Base-by-base conservation (phyloP, 2,329 filamentous ascomycete species). In the Aphanocladium album region DNA sequence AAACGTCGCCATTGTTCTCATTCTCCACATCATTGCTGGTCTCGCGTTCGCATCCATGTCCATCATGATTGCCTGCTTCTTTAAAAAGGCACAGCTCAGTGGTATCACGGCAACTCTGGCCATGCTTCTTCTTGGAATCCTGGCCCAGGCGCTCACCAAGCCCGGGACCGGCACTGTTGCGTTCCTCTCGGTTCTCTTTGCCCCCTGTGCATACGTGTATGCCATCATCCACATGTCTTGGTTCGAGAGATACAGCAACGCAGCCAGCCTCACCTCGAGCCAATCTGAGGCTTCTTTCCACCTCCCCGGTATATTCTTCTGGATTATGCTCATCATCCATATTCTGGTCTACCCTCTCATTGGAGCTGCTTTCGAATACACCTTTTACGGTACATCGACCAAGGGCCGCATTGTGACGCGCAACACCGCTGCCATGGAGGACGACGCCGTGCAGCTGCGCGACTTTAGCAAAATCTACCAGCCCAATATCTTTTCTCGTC, bases 161-260 rank as follows among this genome's bases (percentile, higher is more conserved):
- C 84, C 85, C 3, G 78, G 75, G 9, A 89, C 87, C 0, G 85
- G 77, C 1, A 80, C 85, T 1, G 89, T 93, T 3, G 81, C 83
- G 6, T 77, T 90, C 3, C 78, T 96, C 14, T 88, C 88, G 62
- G 70, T 96, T 16, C 73, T 97, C 0, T 97, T 97, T 70, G 84
- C 91, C 0, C 90, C 93, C 0, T 96, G 93, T 79, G 93, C 91
- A 67, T 96, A 91, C 69, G 89, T 93, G 16, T 92, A 88, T 71
- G 95, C 93, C 70, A 81, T 87, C 58, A 85, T 89, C 19, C 83
- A 88, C 64, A 83, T 93, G 73, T 90, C 92, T 14, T 86, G 89
- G 46, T 96, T 85, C 71, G 90, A 97, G 73, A 79, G 80, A 63
- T 70, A 86, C 60, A 77, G 84, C 19, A 68, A 78, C 45, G 76